A percentile compares a stretch with the other conserved stretches of the same genome.
Conservation (phyloP, 1,284 basidiomycete species). For the Xerocomus nothofagi region DNA sequence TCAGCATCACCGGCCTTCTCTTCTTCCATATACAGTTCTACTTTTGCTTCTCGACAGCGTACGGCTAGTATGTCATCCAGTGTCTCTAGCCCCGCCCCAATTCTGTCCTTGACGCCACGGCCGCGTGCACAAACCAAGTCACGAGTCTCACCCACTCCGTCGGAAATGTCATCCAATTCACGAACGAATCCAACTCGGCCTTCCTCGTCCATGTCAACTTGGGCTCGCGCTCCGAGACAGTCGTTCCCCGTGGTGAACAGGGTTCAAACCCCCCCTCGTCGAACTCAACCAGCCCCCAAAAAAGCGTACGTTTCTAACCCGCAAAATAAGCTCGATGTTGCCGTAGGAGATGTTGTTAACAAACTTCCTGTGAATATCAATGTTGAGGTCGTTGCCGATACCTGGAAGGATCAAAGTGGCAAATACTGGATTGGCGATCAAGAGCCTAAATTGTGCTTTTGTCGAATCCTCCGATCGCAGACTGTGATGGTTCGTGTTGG, state of each 20-base stretch:
- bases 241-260: constrained; percentile 48
- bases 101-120: constrained; percentile 38
- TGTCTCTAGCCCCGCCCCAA: constrained; percentile 37
- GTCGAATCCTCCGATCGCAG: constrained; percentile 86
- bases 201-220: constrained; percentile 53
- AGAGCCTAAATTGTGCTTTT: constrained; percentile 87
- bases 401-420: constrained; percentile 88
- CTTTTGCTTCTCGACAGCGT: constrained; percentile 78
- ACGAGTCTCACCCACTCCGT: constrained; percentile 57
- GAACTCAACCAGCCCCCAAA: constrained; percentile 39
- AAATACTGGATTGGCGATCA: constrained; percentile 95
- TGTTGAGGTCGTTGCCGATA: constrained; percentile 77
- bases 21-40: constrained; percentile 55
- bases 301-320: constrained; percentile 83
- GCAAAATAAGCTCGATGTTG: constrained; percentile 87
- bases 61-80: constrained; percentile 60
- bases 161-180: constrained; percentile 48
- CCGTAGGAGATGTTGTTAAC: constrained; percentile 89
- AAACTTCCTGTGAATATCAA: constrained; percentile 84
- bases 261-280: constrained; percentile 47
- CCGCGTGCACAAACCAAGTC: constrained; percentile 46
- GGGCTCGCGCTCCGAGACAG: constrained; percentile 66
- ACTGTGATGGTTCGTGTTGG: constrained; percentile 96
- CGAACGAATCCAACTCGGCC: constrained; percentile 44
- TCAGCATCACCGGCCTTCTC: constrained; percentile 32